Percentiles rank a stretch among this genome's conserved stretches.
Evolutionary conservation across 495 filamentous ascomycete species (phyloP).

Genomic region (Jackrogersella multiformis): DNA sequence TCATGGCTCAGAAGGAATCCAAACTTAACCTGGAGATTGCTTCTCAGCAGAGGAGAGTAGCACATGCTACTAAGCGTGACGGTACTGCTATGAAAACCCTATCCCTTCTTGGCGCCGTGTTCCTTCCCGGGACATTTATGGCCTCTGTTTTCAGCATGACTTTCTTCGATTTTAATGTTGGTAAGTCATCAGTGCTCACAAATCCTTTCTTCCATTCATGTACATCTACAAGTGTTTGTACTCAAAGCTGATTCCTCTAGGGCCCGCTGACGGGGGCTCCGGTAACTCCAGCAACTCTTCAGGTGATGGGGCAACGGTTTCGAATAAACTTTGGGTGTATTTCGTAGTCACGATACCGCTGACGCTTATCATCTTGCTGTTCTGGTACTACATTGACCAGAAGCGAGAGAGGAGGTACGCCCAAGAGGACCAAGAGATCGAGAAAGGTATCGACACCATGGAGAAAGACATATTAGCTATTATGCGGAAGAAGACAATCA

Average conservation of each 20-base stretch:
- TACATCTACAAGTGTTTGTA: neutral
- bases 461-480: constrained; percentile 61
- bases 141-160: constrained; percentile 66
- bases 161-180: constrained; percentile 62
- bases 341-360: constrained; percentile 62
- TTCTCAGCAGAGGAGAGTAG: constrained; percentile 63
- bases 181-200: constrained; percentile 33
- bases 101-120: constrained; percentile 64
- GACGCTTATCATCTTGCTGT: constrained; percentile 55
- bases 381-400: constrained; percentile 59
- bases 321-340: constrained; percentile 62
- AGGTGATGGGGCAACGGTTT: constrained; percentile 43
- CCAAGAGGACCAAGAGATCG: constrained; percentile 58
- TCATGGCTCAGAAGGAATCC: constrained; percentile 66
- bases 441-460: constrained; percentile 63
- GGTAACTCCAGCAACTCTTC: constrained; percentile 13
- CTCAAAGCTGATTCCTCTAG: constrained; percentile 22
- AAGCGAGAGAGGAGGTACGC: constrained; percentile 56
- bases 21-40: constrained; percentile 66
- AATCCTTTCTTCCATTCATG: neutral
- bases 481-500: constrained; percentile 64
- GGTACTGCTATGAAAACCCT: constrained; percentile 65
- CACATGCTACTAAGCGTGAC: constrained; percentile 65
- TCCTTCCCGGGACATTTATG: constrained; percentile 64
- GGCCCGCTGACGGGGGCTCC: constrained; percentile 14